Evolutionary conservation across 306 rosid species (phyloP).

Genomic region (Medicago lupulina): DNA sequence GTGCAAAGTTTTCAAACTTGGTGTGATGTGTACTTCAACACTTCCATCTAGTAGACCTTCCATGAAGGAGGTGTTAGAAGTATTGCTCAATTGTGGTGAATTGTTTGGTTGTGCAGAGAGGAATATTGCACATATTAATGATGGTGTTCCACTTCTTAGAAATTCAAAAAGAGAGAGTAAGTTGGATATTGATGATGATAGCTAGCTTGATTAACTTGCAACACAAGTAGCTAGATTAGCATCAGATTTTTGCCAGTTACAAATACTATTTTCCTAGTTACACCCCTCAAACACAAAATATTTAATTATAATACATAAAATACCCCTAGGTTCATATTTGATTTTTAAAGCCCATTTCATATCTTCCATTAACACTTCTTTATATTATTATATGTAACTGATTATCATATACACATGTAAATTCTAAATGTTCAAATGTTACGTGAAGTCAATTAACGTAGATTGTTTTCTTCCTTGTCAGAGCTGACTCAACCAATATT

Average conservation of each 20-base stretch:
- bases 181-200: slow-evolving; percentile 44
- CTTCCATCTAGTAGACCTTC: slow-evolving; percentile 67
- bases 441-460: too few relatives aligned
- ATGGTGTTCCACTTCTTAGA: slow-evolving; percentile 61
- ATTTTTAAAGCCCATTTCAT: background rate
- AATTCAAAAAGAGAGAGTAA: slow-evolving; percentile 50
- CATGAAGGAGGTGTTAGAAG: slow-evolving; percentile 68
- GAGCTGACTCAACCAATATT: too few relatives aligned
- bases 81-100: slow-evolving; percentile 48
- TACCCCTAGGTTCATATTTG: background rate
- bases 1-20: slow-evolving; percentile 65
- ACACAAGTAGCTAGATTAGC: background rate
- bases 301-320: background rate
- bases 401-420: too few relatives aligned
- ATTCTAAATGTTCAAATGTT: too few relatives aligned
- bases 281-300: background rate
- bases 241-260: background rate
- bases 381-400: background rate
- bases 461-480: too few relatives aligned
- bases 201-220: slow-evolving; percentile 12
- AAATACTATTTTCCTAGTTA: background rate
- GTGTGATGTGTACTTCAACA: slow-evolving; percentile 60
- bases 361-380: background rate
- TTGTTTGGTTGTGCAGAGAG: slow-evolving; percentile 32
- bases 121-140: slow-evolving; percentile 25